Evolutionary conservation across 164 flowering plant genomes (phyloP).

Genomic region (Nymphaea thermarum): DNA sequence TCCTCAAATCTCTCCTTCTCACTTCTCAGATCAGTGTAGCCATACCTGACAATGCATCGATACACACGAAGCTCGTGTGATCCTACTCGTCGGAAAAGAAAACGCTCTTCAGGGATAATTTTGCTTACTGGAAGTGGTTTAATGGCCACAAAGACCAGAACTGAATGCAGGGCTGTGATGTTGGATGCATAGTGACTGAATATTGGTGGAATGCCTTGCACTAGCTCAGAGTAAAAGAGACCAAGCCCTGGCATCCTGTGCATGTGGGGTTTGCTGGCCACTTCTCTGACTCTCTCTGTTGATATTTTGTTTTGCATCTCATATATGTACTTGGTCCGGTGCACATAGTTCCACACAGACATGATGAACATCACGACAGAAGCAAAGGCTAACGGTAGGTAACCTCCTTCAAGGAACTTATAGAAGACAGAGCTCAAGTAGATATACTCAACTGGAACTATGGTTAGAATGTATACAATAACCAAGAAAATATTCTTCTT

Average conservation of each 20-base stretch:
- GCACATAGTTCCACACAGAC: slow-evolving; percentile 18
- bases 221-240: slow-evolving; percentile 20
- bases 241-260: slow-evolving; percentile 16
- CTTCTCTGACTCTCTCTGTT: slow-evolving; percentile 1
- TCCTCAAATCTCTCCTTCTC: slow-evolving; percentile 5
- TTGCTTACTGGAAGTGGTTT: slow-evolving; percentile 15
- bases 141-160: slow-evolving; percentile 17
- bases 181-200: slow-evolving; percentile 16
- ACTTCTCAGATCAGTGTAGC: slow-evolving; percentile 7
- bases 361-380: slow-evolving; percentile 11
- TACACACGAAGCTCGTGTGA: slow-evolving; percentile 4
- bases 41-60: slow-evolving; percentile 22
- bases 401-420: slow-evolving; percentile 17
- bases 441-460: slow-evolving; percentile 7
- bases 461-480: slow-evolving; percentile 2
- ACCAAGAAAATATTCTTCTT: slow-evolving; percentile 11
- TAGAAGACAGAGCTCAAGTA: slow-evolving; percentile 16
- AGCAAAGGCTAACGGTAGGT: slow-evolving; percentile 17
- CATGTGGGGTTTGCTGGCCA: background rate
- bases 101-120: slow-evolving; percentile 14
- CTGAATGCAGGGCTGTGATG: slow-evolving; percentile 14
- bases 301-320: slow-evolving; percentile 17
- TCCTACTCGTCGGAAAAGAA: slow-evolving; percentile 13
- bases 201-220: slow-evolving; percentile 24
- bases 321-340: slow-evolving; percentile 14